Evolutionary conservation across 179 eudicot genomes (phyloP).

Genomic region (Camellia oleifera): DNA sequence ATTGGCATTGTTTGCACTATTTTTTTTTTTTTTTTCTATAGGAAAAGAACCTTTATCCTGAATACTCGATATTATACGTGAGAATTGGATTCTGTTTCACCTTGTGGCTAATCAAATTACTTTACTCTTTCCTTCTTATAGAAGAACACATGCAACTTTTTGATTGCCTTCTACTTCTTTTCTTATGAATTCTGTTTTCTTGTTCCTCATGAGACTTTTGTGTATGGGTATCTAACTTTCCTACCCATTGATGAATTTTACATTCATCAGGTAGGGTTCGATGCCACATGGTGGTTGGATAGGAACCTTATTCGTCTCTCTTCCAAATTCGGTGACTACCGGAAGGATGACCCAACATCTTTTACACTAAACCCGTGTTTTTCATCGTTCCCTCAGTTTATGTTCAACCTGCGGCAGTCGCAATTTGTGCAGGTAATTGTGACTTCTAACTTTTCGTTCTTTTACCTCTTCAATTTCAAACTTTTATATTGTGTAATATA

Average conservation of each 20-base stretch:
- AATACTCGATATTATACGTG: background rate
- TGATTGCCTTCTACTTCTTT: background rate
- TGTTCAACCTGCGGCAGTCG: constrained; percentile 89
- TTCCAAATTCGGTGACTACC: constrained; percentile 88
- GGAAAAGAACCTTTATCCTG: background rate
- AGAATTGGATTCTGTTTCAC: background rate
- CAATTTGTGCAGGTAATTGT: constrained; percentile 86
- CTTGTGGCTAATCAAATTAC: background rate
- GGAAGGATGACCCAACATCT: constrained; percentile 91
- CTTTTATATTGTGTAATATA: background rate
- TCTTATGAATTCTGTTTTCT: background rate
- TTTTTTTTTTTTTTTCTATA: background rate
- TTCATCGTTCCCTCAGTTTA: constrained; percentile 90
- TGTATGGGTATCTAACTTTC: background rate
- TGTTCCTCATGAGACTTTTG: background rate
- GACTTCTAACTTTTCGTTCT: background rate
- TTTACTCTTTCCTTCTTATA: too few species aligned
- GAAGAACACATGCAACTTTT: background rate
- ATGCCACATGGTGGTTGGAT: constrained; percentile 96
- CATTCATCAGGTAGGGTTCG: constrained; percentile 80
- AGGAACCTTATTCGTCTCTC: constrained; percentile 86
- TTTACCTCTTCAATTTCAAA: background rate
- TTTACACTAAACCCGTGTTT: constrained; percentile 81
- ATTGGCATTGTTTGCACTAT: background rate
- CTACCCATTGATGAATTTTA: constrained; percentile 13